Percentiles rank a stretch among this genome's conserved stretches.
These are phyloP conservation scores for Handroanthus guayacan DNA, from an alignment of 257 asterid genomes.

Conservation along the genomic window DNA sequence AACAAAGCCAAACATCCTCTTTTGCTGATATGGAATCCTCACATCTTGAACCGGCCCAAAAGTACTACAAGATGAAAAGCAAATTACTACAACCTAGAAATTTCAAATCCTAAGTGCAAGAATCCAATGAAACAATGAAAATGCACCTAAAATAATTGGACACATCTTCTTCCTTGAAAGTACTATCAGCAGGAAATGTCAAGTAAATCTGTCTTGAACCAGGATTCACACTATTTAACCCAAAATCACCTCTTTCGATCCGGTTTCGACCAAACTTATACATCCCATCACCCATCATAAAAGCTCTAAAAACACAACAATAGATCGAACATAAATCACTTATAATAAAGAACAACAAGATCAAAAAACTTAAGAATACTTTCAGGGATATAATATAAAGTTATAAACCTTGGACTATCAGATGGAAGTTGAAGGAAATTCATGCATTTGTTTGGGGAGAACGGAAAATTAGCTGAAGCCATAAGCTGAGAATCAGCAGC, in stretches of 20 bases:
- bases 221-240: constrained; percentile 54
- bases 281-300: constrained; percentile 60
- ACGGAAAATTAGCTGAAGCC: constrained; percentile 46
- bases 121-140: background rate
- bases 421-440: constrained; percentile 58
- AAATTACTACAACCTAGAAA: constrained; percentile 2
- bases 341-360: constrained; percentile 17
- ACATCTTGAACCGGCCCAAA: constrained; percentile 82
- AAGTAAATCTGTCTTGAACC: constrained; percentile 76
- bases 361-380: background rate
- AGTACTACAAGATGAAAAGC: constrained; percentile 40
- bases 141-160: constrained; percentile 68
- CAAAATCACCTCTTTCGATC: constrained; percentile 58
- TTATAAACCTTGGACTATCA: constrained; percentile 61
- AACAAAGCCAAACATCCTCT: constrained; percentile 79
- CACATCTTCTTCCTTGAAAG: constrained; percentile 76
- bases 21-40: constrained; percentile 79
- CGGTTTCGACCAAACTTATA: constrained; percentile 48
- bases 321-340: background rate
- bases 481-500: constrained; percentile 45
- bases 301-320: constrained; percentile 34
- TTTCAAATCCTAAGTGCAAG: background rate
- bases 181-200: constrained; percentile 76
- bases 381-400: too few species aligned
- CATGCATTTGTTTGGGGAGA: constrained; percentile 54